phyloP scores from a whole-genome alignment of 2,329 filamentous ascomycete species.

The Stagonosporopsis tanaceti region DNA sequence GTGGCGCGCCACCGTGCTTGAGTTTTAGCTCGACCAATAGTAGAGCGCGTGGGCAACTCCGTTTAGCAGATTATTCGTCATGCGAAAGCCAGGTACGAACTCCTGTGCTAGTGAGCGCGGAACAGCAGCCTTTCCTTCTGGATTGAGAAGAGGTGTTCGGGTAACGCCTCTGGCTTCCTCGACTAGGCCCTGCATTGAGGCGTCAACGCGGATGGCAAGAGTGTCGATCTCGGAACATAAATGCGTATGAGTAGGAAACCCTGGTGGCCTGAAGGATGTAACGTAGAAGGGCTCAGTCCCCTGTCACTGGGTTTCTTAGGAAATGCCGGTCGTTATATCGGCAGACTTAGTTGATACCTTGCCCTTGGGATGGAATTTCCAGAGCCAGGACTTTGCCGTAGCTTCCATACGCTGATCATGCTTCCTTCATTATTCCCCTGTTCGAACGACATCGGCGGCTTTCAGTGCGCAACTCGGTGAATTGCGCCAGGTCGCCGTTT shows the following conservation, averaged over 20 bases:
- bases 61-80: not conserved
- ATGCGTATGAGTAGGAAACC: not conserved
- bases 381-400: slow-evolving; percentile 10
- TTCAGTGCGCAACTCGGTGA: slow-evolving; percentile 22
- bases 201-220: slow-evolving; percentile 7
- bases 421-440: slow-evolving; percentile 25
- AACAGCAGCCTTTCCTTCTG: not conserved
- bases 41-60: not conserved
- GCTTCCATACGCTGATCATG: slow-evolving; percentile 30
- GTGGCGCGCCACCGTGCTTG: not conserved
- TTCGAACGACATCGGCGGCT: slow-evolving; percentile 27
- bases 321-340: slow-evolving; percentile 8
- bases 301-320: not conserved
- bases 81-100: not conserved
- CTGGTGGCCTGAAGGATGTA: slow-evolving; percentile 2
- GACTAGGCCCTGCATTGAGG: slow-evolving; percentile 2
- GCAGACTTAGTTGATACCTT: not conserved
- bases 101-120: slow-evolving; percentile 4
- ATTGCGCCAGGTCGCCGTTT: slow-evolving; percentile 18
- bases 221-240: slow-evolving; percentile 9
- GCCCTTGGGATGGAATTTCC: not conserved
- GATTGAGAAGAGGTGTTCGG: slow-evolving; percentile 3
- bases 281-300: slow-evolving; percentile 16
- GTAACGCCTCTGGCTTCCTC: slow-evolving; percentile 4
- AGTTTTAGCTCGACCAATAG: not conserved